Evolutionary conservation across 352 stramenopile species (phyloP), one percentile per base, ranked within the genome.

Genomic region (Globisporangium barbulae): DNA sequence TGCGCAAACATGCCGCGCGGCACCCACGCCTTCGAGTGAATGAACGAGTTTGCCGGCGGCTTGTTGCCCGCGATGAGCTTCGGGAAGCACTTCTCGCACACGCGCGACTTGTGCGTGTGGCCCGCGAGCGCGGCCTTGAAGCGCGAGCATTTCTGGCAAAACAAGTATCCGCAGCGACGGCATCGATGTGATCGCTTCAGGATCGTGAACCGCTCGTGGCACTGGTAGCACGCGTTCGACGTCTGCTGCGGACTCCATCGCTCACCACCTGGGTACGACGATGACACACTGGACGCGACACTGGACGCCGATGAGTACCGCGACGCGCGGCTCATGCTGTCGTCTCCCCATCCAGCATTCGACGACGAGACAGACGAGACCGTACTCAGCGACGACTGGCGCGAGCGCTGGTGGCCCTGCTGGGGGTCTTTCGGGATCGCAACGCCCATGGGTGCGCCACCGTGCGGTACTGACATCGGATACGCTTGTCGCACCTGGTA

Each of bases 1-100:
- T 92, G 83, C 42, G 87, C 82, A 69, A 95, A 95, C 28, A 95
- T 83, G 42, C 87, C 87, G 19, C 87, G 79, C 33, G 87, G 85
- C 37, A 94, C 87, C 83, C 85, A 95, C 5, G 83, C 87, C 67
- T 93, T 93, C 44, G 85, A 84, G 67, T 93, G 83, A 64, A 95
- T 90, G 57, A 95, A 95, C 58, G 83, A 89, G 59, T 95, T 95
- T 61, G 88, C 79, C 0, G 87, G 85, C 35, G 81, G 80, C 35
- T 85, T 79, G 56, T 76, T 89, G 56, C 78, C 79, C 4, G 81
- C 84, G 12, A 95, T 70, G 37, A 91, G 85, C 70, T 94, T 92
- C 60, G 87, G 86, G 64, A 95, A 93, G 65, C 87, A 95, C 61
- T 72, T 84, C 67, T 93, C 85, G 33, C 87, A 95, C 21, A 95